Evolutionary conservation across 495 filamentous ascomycete species (phyloP), one percentile per base, ranked within the genome.

Genomic region (Friedmanniomyces simplex): DNA sequence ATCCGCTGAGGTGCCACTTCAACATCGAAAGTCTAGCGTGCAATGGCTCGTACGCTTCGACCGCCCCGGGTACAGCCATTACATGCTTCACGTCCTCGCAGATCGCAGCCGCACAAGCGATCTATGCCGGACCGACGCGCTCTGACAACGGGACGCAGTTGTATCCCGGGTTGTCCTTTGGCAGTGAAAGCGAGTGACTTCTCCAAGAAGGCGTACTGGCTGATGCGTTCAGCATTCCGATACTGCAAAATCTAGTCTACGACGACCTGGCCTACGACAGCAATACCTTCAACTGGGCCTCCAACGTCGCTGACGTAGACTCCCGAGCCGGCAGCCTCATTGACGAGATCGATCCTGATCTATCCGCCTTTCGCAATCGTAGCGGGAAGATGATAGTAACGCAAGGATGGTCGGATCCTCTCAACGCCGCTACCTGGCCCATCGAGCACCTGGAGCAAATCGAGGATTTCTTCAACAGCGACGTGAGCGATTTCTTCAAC

Each of bases 181-280:
- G 74, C 72, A 59, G 65, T 56, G 25, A 62, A 62, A 22, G 68
- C n/a, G 32, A 43, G 36, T 61, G 69, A 69, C 52, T 69, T 11
- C 1, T 47, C 14, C 73, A 75, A 53, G 59, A 61, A 52, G 54
- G 53, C 20, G 4, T 67, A 16, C 62, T 75, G 1, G 66, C 68
- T 10, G 20, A 68, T 10, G 50, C 55, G 2, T 74, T 71, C 62
- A 63, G 66, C 11, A 66, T 70, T 14, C 82, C 81, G 1, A 81
- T 86, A 63, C 80, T 85, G 81, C 80, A 83, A 63, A 75, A 83
- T 5, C 68, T 84, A 22, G 78, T 82, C 22, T 83, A 82, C 62
- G 73, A 85, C 63, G 79, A 86, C 57, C 71, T 85, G 20, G 77
- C 76, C 12, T 77, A 81, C 57, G 76, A 86, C 71, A 75, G 83